Base-by-base conservation (phyloP, 176 grass and related monocot genomes). In the Rhynchospora breviuscula region DNA sequence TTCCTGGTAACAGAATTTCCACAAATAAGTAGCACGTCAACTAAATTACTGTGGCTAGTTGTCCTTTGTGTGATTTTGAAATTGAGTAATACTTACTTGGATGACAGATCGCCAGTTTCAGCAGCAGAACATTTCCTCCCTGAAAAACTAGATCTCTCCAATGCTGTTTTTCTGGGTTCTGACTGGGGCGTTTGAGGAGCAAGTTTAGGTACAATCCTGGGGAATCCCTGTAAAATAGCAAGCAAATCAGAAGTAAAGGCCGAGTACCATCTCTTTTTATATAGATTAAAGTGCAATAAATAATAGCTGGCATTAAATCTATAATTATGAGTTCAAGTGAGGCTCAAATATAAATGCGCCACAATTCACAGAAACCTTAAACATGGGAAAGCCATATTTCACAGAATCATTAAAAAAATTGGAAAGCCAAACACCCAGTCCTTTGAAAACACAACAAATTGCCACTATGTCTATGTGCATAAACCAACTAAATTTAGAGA, bases 1-100 rank as follows among this genome's bases (percentile, higher is more conserved):
- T 87, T 67, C 59, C 94, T 97, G 89, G 6, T 84, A 51, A 8
- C 26, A 85, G 40, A 85, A 71, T 33, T 53, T 72, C 70, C 26
- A 22, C 79, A 66, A 56, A 44, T 35, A 40, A 76, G 8, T 82
- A 22, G 51, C 11, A 70, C 17, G 59, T 71, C 25, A 68, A 26
- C 56, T 79, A 15, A 45, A 79, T 68, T 86, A 15, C 51, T 46
- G 22, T 53, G 46, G 22, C 22, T 71, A 56, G 8, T 63, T 59
- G 56, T 26, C 29, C 21, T 67, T 21, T 53, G 33, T 64, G 17
- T 31, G 59, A 29, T 54, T 40, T 40, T 79, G 9, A 45, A 71
- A 84, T 33, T 18, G 66, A 68, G 13, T 45, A 57, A 61, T 76
- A 87, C 51, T 87, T 40, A 87, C 85, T 64, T 79, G 6, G 62